Percentiles rank a stretch among this genome's conserved stretches.
phyloP scores from a whole-genome alignment of 352 stramenopile genomes.

The Globisporangium cystogenes region DNA sequence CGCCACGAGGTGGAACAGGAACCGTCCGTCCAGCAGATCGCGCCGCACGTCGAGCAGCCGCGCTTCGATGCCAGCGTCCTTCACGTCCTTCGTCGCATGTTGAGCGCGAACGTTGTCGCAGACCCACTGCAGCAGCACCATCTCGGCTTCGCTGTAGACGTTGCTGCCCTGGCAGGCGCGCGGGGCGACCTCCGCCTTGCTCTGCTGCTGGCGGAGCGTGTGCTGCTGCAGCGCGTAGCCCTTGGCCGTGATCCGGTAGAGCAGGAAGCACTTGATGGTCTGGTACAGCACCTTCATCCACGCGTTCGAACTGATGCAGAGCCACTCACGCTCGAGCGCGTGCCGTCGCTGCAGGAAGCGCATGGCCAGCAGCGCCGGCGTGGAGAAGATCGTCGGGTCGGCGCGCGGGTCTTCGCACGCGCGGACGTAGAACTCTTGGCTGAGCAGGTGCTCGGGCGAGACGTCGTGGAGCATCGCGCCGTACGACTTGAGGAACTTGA shows the following conservation, averaged over 20 bases:
- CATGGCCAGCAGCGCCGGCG: conserved; percentile 23
- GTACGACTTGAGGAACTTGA: conserved; percentile 90
- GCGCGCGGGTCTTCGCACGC: conserved; percentile 62
- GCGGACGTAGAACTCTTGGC: conserved; percentile 75
- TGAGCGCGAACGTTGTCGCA: conserved; percentile 50
- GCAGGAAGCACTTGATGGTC: conserved; percentile 90
- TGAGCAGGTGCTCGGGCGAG: conserved; percentile 69
- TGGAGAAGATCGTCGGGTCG: conserved; percentile 43
- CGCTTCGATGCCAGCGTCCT: conserved; percentile 4
- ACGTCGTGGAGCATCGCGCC: conserved; percentile 90
- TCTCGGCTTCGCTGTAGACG: conserved; percentile 89
- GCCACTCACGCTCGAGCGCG: conserved; percentile 56
- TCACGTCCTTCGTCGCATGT: neutral
- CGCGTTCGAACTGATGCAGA: conserved; percentile 30
- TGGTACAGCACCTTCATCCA: conserved; percentile 91
- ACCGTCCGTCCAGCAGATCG: conserved; percentile 65
- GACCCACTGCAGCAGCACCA: conserved; percentile 90
- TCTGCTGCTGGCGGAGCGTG: conserved; percentile 10
- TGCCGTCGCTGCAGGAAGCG: conserved; percentile 50
- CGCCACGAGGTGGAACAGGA: conserved; percentile 83
- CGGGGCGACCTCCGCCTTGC: conserved; percentile 12
- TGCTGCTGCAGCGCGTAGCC: conserved; percentile 41
- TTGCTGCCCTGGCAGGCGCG: conserved; percentile 75
- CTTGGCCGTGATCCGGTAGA: conserved; percentile 87
- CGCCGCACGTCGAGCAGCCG: conserved; percentile 48